Conservation (phyloP, 306 rosid species). For the Quercus rubra region DNA sequence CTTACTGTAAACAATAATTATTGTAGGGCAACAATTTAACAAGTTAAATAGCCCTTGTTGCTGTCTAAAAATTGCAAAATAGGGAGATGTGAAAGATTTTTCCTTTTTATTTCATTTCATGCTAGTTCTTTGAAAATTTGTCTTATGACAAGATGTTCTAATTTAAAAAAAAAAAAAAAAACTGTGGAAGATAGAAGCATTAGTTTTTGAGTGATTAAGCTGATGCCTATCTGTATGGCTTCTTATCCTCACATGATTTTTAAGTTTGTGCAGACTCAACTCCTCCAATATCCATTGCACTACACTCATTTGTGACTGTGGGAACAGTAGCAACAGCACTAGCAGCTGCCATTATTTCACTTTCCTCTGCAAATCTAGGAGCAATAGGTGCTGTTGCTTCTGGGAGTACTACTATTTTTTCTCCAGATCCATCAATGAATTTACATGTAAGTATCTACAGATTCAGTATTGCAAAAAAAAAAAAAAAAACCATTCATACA, state of each 20-base stretch:
- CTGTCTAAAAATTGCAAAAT: too few species aligned
- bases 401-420: conserved; percentile 27
- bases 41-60: background rate
- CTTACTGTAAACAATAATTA: background rate
- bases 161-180: background rate
- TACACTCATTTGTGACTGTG: conserved; percentile 53
- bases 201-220: background rate
- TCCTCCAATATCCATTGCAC: conserved; percentile 45
- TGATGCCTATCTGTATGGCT: background rate
- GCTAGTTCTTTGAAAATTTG: too few species aligned
- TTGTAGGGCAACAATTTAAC: background rate
- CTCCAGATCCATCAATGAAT: conserved; percentile 38
- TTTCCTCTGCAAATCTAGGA: conserved; percentile 55
- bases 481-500: background rate
- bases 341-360: conserved; percentile 39
- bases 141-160: too few species aligned
- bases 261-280: conserved; percentile 37
- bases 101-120: too few species aligned
- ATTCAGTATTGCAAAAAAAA: background rate
- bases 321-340: conserved; percentile 61
- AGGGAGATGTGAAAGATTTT: too few species aligned
- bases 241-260: background rate
- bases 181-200: background rate
- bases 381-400: conserved; percentile 47
- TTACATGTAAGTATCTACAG: conserved; percentile 44